Percentiles rank a stretch among this genome's conserved stretches.
phyloP scores from a whole-genome alignment of 257 asterid genomes.

The Nicotiana noctiflora region DNA sequence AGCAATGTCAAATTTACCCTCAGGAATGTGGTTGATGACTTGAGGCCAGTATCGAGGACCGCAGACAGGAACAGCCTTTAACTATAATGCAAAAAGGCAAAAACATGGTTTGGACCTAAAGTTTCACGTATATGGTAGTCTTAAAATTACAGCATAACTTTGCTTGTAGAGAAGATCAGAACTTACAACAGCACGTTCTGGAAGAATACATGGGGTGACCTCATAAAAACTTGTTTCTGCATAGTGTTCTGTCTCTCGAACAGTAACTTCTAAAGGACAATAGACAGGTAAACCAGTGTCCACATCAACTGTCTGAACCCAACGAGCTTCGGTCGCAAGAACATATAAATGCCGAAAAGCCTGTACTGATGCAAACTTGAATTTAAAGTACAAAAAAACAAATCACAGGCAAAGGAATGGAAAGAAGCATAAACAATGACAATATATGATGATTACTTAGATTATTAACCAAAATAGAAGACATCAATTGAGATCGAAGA shows the following conservation, averaged over 20 bases:
- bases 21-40: conserved; percentile 70
- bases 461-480: not conserved
- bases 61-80: conserved; percentile 90
- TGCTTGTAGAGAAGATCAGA: not conserved
- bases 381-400: not conserved
- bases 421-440: not conserved
- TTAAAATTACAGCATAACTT: not conserved
- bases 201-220: conserved; percentile 92
- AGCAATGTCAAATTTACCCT: conserved; percentile 40
- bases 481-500: not conserved
- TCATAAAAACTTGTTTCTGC: conserved; percentile 89
- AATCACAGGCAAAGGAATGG: not conserved
- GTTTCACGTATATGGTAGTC: not conserved
- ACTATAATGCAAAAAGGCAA: conserved; percentile 39
- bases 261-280: conserved; percentile 86
- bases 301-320: conserved; percentile 96
- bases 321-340: conserved; percentile 97
- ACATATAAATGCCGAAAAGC: conserved; percentile 98
- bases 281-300: conserved; percentile 92
- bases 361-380: conserved; percentile 28
- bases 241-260: conserved; percentile 68
- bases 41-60: conserved; percentile 99
- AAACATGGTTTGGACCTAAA: conserved; percentile 1
- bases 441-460: not conserved
- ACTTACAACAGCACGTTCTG: conserved; percentile 86